Conservation (phyloP, 768 basidiomycete genomes). For the Leccinum rimulosum region DNA sequence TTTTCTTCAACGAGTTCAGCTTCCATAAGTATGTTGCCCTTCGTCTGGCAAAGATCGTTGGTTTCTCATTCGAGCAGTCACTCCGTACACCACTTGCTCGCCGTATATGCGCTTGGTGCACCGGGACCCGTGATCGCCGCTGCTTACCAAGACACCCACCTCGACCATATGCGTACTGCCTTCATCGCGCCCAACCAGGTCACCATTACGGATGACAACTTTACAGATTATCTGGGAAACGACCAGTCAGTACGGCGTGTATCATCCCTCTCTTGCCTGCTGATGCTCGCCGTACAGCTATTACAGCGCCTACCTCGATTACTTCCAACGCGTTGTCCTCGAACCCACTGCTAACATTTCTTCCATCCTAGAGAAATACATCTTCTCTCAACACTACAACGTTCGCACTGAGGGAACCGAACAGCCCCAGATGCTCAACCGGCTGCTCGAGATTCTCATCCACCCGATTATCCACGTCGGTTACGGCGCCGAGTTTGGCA, state of each 20-base stretch:
- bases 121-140: constrained; percentile 37
- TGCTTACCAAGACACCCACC: constrained; percentile 42
- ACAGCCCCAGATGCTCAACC: constrained; percentile 57
- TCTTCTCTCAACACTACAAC: constrained; percentile 56
- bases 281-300: constrained; percentile 16
- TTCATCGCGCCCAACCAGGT: constrained; percentile 27
- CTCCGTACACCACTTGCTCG: constrained; percentile 54
- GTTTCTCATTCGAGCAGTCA: constrained; percentile 39
- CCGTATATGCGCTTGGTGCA: constrained; percentile 61
- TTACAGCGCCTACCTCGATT: constrained; percentile 33
- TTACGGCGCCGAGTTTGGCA: constrained; percentile 61
- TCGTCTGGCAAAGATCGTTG: background rate
- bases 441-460: constrained; percentile 56
- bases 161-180: constrained; percentile 36
- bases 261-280: background rate
- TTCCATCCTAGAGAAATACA: constrained; percentile 53
- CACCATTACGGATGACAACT: constrained; percentile 24
- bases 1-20: constrained; percentile 47
- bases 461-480: constrained; percentile 68
- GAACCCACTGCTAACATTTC: constrained; percentile 30
- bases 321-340: constrained; percentile 31
- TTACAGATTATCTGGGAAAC: constrained; percentile 28
- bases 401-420: constrained; percentile 32
- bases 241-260: constrained; percentile 25
- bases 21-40: constrained; percentile 30